phyloP scores from a whole-genome alignment of 768 basidiomycete species.

The Thelephora aurantiotincta region DNA sequence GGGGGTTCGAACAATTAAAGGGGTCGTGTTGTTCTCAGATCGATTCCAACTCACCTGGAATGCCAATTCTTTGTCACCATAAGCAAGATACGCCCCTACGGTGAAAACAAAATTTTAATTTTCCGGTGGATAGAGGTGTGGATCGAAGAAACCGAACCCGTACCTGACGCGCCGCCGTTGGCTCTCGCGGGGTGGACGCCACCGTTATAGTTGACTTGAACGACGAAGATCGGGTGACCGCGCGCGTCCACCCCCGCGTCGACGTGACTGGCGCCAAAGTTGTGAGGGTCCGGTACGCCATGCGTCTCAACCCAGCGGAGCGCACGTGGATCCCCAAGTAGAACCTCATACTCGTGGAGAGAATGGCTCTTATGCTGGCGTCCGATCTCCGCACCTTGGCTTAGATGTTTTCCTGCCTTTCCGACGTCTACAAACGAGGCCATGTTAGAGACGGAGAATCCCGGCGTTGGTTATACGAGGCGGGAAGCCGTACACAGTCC shows the following conservation, averaged over 20 bases:
- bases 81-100: too few relatives aligned
- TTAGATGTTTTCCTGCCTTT: slow-evolving; percentile 42
- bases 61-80: too few relatives aligned
- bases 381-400: slow-evolving; percentile 53
- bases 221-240: slow-evolving; percentile 47
- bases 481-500: slow-evolving; percentile 30
- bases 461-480: neutral
- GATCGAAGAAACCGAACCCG: too few relatives aligned
- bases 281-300: slow-evolving; percentile 29
- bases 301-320: slow-evolving; percentile 41
- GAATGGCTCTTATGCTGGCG: slow-evolving; percentile 34
- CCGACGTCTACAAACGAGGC: slow-evolving; percentile 36
- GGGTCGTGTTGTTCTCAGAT: too few relatives aligned
- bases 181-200: slow-evolving; percentile 53
- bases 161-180: slow-evolving; percentile 14
- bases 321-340: slow-evolving; percentile 45
- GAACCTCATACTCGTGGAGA: slow-evolving; percentile 37
- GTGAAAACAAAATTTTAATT: too few relatives aligned
- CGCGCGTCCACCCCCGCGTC: slow-evolving; percentile 55
- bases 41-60: too few relatives aligned
- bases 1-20: too few relatives aligned
- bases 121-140: too few relatives aligned
- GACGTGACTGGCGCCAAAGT: slow-evolving; percentile 37
- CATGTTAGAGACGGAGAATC: slow-evolving; percentile 8
- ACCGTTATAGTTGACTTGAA: slow-evolving; percentile 37